Base-by-base conservation (phyloP, 1,284 basidiomycete species). In the Malassezia yamatoensis region DNA sequence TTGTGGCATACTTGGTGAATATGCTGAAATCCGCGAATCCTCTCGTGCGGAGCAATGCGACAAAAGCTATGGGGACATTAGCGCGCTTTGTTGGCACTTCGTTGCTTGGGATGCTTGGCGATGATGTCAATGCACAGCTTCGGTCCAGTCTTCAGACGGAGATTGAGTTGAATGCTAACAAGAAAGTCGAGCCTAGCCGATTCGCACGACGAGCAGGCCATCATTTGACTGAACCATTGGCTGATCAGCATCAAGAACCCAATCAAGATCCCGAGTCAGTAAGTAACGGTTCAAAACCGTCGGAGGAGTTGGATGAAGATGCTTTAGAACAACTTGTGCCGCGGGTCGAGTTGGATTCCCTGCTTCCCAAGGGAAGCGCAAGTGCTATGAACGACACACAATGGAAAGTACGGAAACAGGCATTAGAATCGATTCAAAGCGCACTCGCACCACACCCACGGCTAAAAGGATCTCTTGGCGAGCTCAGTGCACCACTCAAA, bases 361-460 rank as follows among this genome's bases (percentile, higher is more conserved):
- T 99, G 21, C 78, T 98, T 37, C 85, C 86, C 58, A 83, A 85
- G n/a, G 88, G 88, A 0, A 83, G 83, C 1, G 85, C 96, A 45
- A 88, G 90, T 67, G 81, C 84, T 10, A 88, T 88, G 77, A 89
- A 83, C 64, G 94, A 96, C 65, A 85, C 88, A 0, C 74, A 74
- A 51, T 99, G 94, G 94, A 98, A 98, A 78, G 84, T 83, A 6
- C 86, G 93, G 77, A 99, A 98, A 76, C 94, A 96, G 70, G 90
- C 87, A 1, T 80, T 98, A 53, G 94, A 98, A 72, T 79, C 81
- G 1, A 77, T 98, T 13, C 86, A 88, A 65, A 83, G 82, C 0
- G 82, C 90, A 51, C 77, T 99, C 39, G 89, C 94, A 67, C 81
- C 83, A 44, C 96, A 98, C 74, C 90, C 91, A 65, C 84, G 94